Conservation (phyloP, 1,139 yeast genomes). For the Taiozyma sp. region DNA sequence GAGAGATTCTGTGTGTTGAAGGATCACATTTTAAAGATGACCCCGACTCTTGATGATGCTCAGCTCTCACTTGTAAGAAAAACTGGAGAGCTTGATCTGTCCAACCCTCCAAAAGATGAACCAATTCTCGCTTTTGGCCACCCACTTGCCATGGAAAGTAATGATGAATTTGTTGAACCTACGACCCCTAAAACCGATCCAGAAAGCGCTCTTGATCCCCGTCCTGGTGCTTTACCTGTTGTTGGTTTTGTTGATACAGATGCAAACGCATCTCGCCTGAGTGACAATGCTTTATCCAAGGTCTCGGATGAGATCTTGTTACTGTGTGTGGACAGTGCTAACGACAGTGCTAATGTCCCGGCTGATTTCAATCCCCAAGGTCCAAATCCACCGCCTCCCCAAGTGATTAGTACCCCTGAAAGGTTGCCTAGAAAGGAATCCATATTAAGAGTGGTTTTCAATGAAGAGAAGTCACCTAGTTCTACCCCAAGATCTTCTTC, state of each 20-base stretch:
- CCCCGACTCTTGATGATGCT: neutral
- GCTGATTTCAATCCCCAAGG: neutral
- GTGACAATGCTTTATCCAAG: neutral
- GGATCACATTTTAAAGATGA: neutral
- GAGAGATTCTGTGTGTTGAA: neutral
- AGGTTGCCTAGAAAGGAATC: conserved; percentile 6
- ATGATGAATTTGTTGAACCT: neutral
- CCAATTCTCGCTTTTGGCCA: neutral
- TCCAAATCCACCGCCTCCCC: neutral
- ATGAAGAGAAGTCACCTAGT: neutral
- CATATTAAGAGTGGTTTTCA: conserved; percentile 3
- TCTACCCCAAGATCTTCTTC: neutral
- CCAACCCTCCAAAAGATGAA: neutral
- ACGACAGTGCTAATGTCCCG: neutral
- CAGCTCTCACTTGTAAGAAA: neutral
- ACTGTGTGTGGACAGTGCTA: neutral
- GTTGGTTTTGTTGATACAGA: neutral
- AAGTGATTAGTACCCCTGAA: neutral
- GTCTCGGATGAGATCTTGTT: neutral
- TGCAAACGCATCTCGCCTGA: neutral
- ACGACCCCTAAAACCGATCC: neutral
- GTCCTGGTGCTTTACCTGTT: neutral
- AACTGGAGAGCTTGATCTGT: neutral
- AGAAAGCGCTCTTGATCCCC: neutral
- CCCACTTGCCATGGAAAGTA: neutral